Percentiles rank a stretch among this genome's conserved stretches.
These are phyloP conservation scores for Monilinia laxa DNA, from an alignment of 2,329 filamentous ascomycete genomes.

Conservation along the genomic window DNA sequence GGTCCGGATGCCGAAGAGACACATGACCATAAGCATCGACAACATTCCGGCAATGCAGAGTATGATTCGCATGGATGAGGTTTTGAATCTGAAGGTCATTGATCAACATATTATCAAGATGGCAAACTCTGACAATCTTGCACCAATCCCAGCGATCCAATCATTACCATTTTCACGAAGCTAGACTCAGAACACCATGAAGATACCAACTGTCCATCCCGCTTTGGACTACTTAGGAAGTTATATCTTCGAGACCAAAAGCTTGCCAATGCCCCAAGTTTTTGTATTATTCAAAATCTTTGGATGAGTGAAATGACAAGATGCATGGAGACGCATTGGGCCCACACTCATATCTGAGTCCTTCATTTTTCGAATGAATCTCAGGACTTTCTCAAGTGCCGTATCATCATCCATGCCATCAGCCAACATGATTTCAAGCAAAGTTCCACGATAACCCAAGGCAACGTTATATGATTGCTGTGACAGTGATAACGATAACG, in stretches of 20 bases:
- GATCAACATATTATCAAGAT: not conserved
- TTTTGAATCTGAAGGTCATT: not conserved
- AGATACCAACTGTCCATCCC: not conserved
- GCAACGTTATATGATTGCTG: not conserved
- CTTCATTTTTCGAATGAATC: constrained; percentile 9
- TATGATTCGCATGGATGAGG: constrained; percentile 27
- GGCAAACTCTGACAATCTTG: not conserved
- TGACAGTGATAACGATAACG: not conserved
- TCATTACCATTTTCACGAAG: not conserved
- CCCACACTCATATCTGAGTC: not conserved
- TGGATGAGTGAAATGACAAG: not conserved
- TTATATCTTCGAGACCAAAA: not conserved
- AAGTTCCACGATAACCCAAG: not conserved
- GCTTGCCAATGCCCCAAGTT: not conserved
- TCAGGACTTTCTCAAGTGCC: not conserved
- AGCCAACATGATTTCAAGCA: not conserved
- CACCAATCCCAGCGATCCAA: not conserved
- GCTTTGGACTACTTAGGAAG: not conserved
- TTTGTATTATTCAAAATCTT: too few species aligned
- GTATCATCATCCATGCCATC: too few species aligned
- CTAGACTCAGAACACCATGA: not conserved
- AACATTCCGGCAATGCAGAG: constrained; percentile 40
- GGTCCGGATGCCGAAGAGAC: constrained; percentile 50
- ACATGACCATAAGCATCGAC: constrained; percentile 57
- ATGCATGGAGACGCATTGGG: not conserved